phyloP scores from a whole-genome alignment of 257 asterid genomes.

The Przewalskia tangutica region DNA sequence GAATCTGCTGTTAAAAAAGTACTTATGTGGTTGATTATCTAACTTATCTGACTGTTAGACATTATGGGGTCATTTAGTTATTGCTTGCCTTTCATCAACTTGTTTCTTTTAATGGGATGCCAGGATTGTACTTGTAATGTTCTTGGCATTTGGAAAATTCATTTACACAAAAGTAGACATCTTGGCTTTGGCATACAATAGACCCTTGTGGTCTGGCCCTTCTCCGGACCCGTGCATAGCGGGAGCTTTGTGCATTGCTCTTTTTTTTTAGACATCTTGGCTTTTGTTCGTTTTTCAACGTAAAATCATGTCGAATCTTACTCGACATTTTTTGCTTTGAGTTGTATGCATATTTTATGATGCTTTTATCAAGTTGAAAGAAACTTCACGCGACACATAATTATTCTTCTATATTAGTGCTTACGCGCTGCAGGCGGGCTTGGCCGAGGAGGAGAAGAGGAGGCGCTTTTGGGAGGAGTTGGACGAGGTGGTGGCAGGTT shows the following conservation, averaged over 20 bases:
- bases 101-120: background rate
- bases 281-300: background rate
- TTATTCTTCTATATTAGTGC: background rate
- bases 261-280: background rate
- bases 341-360: background rate
- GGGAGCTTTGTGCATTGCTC: no score
- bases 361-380: background rate
- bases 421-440: no score
- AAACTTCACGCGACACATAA: background rate
- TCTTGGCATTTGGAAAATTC: background rate
- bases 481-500: no score
- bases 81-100: background rate
- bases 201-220: no score
- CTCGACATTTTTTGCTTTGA: background rate
- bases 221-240: no score
- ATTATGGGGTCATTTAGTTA: background rate
- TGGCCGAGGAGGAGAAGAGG: no score
- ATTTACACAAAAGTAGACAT: background rate
- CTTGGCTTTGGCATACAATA: no score
- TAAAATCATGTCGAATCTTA: background rate
- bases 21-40: background rate
- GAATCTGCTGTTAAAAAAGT: conserved; percentile 4
- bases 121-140: background rate
- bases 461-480: no score
- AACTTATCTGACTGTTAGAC: background rate